phyloP scores from a whole-genome alignment of 768 basidiomycete species.

The Lactifluus piperatus region DNA sequence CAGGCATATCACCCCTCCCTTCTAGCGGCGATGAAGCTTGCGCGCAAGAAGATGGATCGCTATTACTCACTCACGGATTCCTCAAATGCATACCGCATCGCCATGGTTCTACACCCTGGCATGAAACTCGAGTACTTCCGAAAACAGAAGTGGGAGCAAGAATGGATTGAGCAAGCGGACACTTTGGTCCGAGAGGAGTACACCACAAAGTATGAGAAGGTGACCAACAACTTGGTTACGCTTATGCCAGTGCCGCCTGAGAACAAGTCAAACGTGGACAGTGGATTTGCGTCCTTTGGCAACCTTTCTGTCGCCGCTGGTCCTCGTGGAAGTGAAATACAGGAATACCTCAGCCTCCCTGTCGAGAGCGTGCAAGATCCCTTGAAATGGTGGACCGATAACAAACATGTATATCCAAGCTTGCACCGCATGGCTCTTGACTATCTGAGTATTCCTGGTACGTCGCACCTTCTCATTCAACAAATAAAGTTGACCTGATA shows the following conservation, averaged over 20 bases:
- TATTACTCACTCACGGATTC: not conserved
- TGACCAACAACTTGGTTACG: not conserved
- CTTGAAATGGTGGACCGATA: not conserved
- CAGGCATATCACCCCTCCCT: not conserved
- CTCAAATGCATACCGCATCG: not conserved
- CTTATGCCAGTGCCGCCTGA: not conserved
- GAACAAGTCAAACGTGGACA: not conserved
- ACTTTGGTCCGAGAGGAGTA: not conserved
- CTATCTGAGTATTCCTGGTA: too few relatives aligned
- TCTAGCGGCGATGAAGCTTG: not conserved
- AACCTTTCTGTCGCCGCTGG: too few relatives aligned
- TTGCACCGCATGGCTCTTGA: not conserved
- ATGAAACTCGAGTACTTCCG: conserved; percentile 5
- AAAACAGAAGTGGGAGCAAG: not conserved
- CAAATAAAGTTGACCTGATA: too few relatives aligned
- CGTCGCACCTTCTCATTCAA: too few relatives aligned
- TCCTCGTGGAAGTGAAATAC: too few relatives aligned
- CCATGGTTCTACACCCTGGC: not conserved
- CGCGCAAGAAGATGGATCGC: not conserved
- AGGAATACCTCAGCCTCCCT: too few relatives aligned
- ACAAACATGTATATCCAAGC: not conserved
- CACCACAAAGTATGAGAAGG: not conserved
- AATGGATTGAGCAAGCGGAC: not conserved
- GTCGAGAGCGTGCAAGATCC: too few relatives aligned
- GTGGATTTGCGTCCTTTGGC: not conserved